phyloP scores from a whole-genome alignment of 2,329 filamentous ascomycete genomes.

The Aspergillus proliferans region DNA sequence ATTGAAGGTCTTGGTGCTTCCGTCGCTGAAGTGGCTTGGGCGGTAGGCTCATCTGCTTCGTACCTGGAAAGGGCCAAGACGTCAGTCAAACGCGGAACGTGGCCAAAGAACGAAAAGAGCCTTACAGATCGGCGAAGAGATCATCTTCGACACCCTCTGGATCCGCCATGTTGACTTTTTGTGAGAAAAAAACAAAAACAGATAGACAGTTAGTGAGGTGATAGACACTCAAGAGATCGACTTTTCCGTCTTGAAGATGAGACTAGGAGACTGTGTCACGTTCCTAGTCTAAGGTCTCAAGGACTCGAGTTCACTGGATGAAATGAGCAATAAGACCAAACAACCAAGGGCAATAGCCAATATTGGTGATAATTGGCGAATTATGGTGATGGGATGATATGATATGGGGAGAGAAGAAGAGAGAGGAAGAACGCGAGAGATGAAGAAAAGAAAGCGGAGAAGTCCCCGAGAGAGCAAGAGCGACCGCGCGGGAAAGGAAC shows the following conservation, averaged over 20 bases:
- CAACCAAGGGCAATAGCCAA: not conserved
- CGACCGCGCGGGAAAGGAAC: slow-evolving; percentile 2
- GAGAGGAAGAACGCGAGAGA: slow-evolving; percentile 12
- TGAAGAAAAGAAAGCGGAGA: slow-evolving; percentile 13
- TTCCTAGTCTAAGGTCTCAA: not conserved
- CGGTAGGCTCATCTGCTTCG: slow-evolving; percentile 57
- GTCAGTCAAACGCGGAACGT: slow-evolving; percentile 2
- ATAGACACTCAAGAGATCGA: not conserved
- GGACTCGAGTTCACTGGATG: not conserved
- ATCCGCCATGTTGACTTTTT: slow-evolving; percentile 61
- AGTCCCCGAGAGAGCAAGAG: slow-evolving; percentile 14
- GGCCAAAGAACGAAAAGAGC: not conserved
- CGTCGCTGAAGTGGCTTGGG: slow-evolving; percentile 21
- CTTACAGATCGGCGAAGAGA: slow-evolving; percentile 92
- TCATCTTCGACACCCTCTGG: slow-evolving; percentile 82
- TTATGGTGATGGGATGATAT: not conserved
- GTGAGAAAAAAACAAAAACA: not conserved
- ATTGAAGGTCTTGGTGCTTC: slow-evolving; percentile 34
- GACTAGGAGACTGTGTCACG: not conserved
- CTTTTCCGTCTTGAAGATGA: not conserved
- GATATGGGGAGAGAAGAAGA: slow-evolving; percentile 5
- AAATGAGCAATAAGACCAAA: not conserved
- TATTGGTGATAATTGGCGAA: not conserved
- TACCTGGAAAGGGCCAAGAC: slow-evolving; percentile 45
- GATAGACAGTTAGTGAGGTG: not conserved